A percentile compares a stretch with the other conserved stretches of the same genome.
Conservation (phyloP, 495 filamentous ascomycete genomes). For the Penicillium longicatenatum region DNA sequence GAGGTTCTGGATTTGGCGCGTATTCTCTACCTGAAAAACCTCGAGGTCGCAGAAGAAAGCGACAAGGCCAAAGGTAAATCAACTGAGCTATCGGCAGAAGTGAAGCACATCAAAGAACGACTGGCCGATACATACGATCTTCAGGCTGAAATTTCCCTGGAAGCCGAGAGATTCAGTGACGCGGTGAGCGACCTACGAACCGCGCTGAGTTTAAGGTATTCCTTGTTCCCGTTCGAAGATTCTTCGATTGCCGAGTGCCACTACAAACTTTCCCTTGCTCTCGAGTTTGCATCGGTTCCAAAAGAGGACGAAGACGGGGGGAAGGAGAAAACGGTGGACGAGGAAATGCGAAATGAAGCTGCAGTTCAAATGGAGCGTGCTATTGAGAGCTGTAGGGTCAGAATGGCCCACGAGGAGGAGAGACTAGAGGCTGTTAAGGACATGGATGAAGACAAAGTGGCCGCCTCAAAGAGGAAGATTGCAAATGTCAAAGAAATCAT, state of each 20-base stretch:
- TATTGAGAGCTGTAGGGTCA: slow-evolving; percentile 73
- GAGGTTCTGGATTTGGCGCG: slow-evolving; percentile 91
- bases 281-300: slow-evolving; percentile 88
- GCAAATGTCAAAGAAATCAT: slow-evolving; percentile 84
- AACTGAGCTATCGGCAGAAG: slow-evolving; percentile 46
- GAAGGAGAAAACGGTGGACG: slow-evolving; percentile 53
- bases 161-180: slow-evolving; percentile 84
- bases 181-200: slow-evolving; percentile 79
- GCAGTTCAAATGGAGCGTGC: slow-evolving; percentile 77
- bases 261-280: slow-evolving; percentile 91
- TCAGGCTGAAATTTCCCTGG: slow-evolving; percentile 89
- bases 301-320: slow-evolving; percentile 49
- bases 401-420: slow-evolving; percentile 74
- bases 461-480: slow-evolving; percentile 65
- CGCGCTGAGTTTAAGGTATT: slow-evolving; percentile 72
- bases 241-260: slow-evolving; percentile 88
- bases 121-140: slow-evolving; percentile 90
- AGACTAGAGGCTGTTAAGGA: slow-evolving; percentile 59
- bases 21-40: slow-evolving; percentile 67
- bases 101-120: slow-evolving; percentile 73
- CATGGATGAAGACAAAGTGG: slow-evolving; percentile 45
- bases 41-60: slow-evolving; percentile 54
- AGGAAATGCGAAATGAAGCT: slow-evolving; percentile 72
- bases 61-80: slow-evolving; percentile 52
- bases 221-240: slow-evolving; percentile 76